Conservation (phyloP, 192 early-diverging fungal species). For the Coemansia sp. region DNA sequence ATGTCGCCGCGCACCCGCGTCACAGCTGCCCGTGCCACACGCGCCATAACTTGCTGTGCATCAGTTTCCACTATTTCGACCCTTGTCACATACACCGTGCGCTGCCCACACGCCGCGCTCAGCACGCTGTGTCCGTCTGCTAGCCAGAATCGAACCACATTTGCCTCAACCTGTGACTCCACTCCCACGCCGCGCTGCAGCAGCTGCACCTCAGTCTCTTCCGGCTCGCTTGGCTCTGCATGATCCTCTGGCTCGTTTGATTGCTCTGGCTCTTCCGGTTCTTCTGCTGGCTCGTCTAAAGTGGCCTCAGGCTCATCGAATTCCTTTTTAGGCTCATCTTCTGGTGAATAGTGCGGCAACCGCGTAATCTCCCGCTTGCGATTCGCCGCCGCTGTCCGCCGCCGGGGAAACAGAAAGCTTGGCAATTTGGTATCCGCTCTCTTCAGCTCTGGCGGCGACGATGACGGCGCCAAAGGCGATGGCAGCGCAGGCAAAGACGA, state of each 20-base stretch:
- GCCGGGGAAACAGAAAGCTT: slow-evolving; percentile 49
- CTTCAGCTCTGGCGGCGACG: not conserved
- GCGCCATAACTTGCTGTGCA: not conserved
- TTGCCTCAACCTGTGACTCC: not conserved
- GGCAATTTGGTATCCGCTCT: slow-evolving; percentile 34
- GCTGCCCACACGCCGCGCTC: not conserved
- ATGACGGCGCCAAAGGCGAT: not conserved
- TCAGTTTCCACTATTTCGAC: slow-evolving; percentile 18
- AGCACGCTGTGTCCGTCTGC: slow-evolving; percentile 16
- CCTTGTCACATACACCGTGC: slow-evolving; percentile 17
- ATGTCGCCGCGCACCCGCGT: slow-evolving; percentile 10
- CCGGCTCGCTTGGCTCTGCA: not conserved
- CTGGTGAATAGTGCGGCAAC: slow-evolving; percentile 32
- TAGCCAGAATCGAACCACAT: slow-evolving; percentile 13
- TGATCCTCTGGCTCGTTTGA: not conserved
- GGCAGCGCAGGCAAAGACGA: not conserved
- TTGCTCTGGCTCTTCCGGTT: not conserved
- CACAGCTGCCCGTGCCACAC: slow-evolving; percentile 13
- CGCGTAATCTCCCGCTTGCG: slow-evolving; percentile 30
- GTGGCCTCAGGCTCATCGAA: not conserved
- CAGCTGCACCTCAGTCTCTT: slow-evolving; percentile 17
- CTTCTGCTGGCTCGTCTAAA: not conserved
- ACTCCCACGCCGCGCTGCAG: slow-evolving; percentile 20
- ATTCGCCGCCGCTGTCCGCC: slow-evolving; percentile 11
- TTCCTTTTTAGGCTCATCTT: not conserved